A percentile compares a stretch with the other conserved stretches of the same genome.
Conservation (phyloP, 495 filamentous ascomycete genomes). For the Aspergillus heteromorphus region DNA sequence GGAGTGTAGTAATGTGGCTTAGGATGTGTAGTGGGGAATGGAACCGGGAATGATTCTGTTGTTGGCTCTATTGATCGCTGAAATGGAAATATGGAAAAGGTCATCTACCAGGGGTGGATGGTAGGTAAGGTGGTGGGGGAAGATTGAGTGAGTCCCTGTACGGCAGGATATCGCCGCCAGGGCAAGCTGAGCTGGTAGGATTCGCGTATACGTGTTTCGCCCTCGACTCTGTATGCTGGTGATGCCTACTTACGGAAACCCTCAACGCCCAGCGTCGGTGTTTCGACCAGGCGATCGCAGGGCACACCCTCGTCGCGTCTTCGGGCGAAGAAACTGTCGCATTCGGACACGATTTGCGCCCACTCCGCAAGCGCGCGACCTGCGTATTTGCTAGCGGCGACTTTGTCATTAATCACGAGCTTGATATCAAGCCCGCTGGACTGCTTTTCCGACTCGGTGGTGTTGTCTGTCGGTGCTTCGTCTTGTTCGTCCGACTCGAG, state of each 20-base stretch:
- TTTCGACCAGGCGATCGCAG: constrained; percentile 70
- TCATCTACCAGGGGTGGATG: neutral
- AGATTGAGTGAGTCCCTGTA: too few species aligned
- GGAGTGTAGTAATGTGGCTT: too few species aligned
- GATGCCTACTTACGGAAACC: constrained; percentile 61
- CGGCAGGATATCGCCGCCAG: neutral
- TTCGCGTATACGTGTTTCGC: neutral
- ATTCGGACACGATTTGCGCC: constrained; percentile 76
- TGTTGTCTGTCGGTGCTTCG: constrained; percentile 12
- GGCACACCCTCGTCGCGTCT: constrained; percentile 82
- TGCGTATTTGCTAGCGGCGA: constrained; percentile 61
- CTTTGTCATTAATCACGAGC: constrained; percentile 18
- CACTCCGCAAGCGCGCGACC: constrained; percentile 92
- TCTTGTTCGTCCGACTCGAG: constrained; percentile 5
- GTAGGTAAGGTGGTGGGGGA: neutral
- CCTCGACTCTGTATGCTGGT: neutral
- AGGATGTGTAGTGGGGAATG: neutral
- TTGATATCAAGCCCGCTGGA: constrained; percentile 6
- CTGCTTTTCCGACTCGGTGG: constrained; percentile 3
- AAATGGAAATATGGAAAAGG: neutral
- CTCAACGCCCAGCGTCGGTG: constrained; percentile 81
- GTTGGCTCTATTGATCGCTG: neutral
- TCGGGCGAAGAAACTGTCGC: constrained; percentile 86
- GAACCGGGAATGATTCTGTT: neutral
- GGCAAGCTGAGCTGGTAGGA: neutral